Base-by-base conservation (phyloP, 768 basidiomycete species). In the Lentinus tigrinus region DNA sequence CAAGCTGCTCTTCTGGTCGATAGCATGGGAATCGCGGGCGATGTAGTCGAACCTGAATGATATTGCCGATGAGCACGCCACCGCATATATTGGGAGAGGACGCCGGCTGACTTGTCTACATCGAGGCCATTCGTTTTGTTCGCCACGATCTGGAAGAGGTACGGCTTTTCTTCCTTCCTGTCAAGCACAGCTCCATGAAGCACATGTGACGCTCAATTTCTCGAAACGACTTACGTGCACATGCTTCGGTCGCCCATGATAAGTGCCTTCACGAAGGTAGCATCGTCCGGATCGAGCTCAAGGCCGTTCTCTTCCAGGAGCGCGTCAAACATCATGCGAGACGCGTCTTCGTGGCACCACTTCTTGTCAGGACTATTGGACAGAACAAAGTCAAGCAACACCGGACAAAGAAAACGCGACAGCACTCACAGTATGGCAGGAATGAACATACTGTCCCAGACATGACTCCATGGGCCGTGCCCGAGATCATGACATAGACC, bases 401-500 rank as follows among this genome's bases (percentile, higher is more conserved):
- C 14, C 3, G 8, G 0, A 21, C 7, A 26, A 1, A 56, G 47
- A 47, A 11, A 16, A 43, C 36, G 36, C 13, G 2, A 23, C 7
- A 1, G 19, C n/a, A 77, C 83, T 64, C 65, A 91, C 91, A 83
- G 61, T 1, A 83, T 85, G 4, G 65, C 56, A 0, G 89, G 89
- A 51, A 94, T 91, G 69, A 91, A 92, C 52, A 76, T 66, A 7
- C 74, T 73, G 61, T 94, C 91, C 87, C 89, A 94, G 8, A 93
- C 86, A 69, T 94, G 92, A 57, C 85, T 88, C 85, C 88, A 93
- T 0, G 91, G 91, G 0, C 92, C 92, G 65, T 93, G 91, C 0
- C 90, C 91, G 3, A 93, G 81, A 69, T 93, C 91, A 63, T 93
- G 92, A 56, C 91, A 92, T 3, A 93, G 75, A 0, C 90, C 92